Base-by-base conservation (phyloP, 495 filamentous ascomycete genomes). In the Glarea lozoyensis region DNA sequence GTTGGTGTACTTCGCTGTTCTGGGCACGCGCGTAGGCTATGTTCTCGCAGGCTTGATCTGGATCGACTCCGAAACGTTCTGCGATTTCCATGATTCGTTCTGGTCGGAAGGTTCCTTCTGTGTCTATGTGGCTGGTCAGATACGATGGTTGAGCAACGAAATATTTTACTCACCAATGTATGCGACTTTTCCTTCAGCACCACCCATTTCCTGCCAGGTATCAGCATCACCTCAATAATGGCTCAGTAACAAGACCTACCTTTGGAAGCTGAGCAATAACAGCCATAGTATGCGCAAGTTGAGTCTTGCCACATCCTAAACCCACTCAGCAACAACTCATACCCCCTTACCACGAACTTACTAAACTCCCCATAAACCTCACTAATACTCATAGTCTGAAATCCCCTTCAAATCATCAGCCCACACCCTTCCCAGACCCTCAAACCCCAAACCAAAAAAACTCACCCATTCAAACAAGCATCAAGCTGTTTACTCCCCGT, bases 401-500 rank as follows among this genome's bases (percentile, higher is more conserved):
- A 86, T 20, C 84, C 84, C 25, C 84, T 84, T 42, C 10, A n/a
- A n/a, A n/a, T n/a, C n/a, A n/a, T n/a, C n/a, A n/a, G n/a, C n/a
- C n/a, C n/a, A n/a, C n/a, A n/a, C n/a, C n/a, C n/a, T n/a, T n/a
- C n/a, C n/a, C n/a, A n/a, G n/a, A n/a, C n/a, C n/a, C n/a, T n/a
- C n/a, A n/a, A n/a, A n/a, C n/a, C n/a, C n/a, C n/a, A n/a, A n/a
- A n/a, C n/a, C n/a, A n/a, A n/a, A n/a, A 48, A 43, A 32, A 45
- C 64, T 49, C 55, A 78, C 79, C 79, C 82, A 50, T 75, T 74
- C 5, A 88, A 68, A 40, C 86, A 84, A 10, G 73, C 57, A 58
- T 88, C 84, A 34, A 87, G 76, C 54, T 82, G 78, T 57, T 86
- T 85, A 61, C 81, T 85, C 13, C 83, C 81, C 21, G 81, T 86